Base-by-base conservation (phyloP, 768 basidiomycete species). In the Boletellus ananiceps region DNA sequence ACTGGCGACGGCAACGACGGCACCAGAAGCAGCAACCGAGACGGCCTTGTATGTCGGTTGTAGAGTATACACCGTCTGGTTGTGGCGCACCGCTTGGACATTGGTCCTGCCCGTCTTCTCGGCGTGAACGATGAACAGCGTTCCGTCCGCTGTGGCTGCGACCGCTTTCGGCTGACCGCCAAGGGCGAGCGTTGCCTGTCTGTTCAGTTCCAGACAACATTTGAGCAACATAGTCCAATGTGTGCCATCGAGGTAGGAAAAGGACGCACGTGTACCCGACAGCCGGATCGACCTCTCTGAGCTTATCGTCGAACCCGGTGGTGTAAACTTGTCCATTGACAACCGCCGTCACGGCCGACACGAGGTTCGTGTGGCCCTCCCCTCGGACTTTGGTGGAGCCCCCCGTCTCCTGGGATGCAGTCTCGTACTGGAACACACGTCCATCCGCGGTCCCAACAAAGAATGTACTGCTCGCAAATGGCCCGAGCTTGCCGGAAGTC, bases 391-490 rank as follows among this genome's bases (percentile, higher is more conserved):
- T 75, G 3, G 69, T 65, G 21, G 62, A 57, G n/a, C 46, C 42
- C 0, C 38, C 47, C 1, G 35, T 36, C n/a, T 57, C 50, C 3
- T 40, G 44, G 8, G 51, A 53, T 14, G 51, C 31, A 1, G 75
- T 70, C 14, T 82, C 76, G 62, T 86, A 90, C 2, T 83, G 75
- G 40, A 84, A 73, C 1, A 83, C 70, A 13, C 88, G 83, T 1
- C 93, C 92, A 52, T 92, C 88, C 4, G 85, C 83, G 0, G 85
- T 83, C 15, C 93, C 93, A 0, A 83, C 78, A 49, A 93, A 72
- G 73, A 95, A 90, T 0, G 90, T 91, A n/a, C 63, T 65, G 6
- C 16, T 40, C 0, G 46, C 55, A 2, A 74, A 62, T 2, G 64
- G 61, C 1, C 65, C 58, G 0, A 76, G 63, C 1, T 79, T 64